phyloP scores from a whole-genome alignment of 2,329 filamentous ascomycete species.

The Diaporthe destruens region DNA sequence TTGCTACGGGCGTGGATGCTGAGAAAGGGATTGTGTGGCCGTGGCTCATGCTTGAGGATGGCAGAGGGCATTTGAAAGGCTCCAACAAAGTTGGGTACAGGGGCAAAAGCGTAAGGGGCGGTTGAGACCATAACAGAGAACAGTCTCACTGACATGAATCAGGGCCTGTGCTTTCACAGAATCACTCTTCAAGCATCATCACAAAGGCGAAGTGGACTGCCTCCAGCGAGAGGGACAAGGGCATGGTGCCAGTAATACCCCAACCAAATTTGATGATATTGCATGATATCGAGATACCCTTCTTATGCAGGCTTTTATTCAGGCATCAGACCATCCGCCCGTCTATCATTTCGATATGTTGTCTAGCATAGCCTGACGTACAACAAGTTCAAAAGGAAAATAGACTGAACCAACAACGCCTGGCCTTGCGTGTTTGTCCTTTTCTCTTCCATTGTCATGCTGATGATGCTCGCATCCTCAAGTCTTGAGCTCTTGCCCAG shows the following conservation, averaged over 20 bases:
- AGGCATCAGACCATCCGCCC: conserved; percentile 5
- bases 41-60: not conserved
- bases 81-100: not conserved
- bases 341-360: conserved; percentile 32
- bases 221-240: not conserved
- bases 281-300: conserved; percentile 19
- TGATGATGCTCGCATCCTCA: conserved; percentile 16
- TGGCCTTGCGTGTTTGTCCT: conserved; percentile 33
- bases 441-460: conserved; percentile 34
- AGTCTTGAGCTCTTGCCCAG: conserved; percentile 26
- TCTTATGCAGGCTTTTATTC: conserved; percentile 30
- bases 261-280: not conserved
- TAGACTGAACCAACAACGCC: conserved; percentile 36
- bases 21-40: not conserved
- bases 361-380: conserved; percentile 28
- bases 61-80: not conserved
- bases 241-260: not conserved
- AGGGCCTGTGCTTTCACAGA: not conserved
- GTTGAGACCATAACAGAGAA: conserved; percentile 9
- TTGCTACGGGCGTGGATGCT: not conserved
- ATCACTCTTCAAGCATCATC: not conserved
- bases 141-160: conserved; percentile 29
- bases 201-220: not conserved
- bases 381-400: conserved; percentile 23
- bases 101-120: conserved; percentile 27